Evolutionary conservation across 2,329 filamentous ascomycete genomes (phyloP), one percentile per base, ranked within the genome.

Genomic region (Cladophialophora yegresii): DNA sequence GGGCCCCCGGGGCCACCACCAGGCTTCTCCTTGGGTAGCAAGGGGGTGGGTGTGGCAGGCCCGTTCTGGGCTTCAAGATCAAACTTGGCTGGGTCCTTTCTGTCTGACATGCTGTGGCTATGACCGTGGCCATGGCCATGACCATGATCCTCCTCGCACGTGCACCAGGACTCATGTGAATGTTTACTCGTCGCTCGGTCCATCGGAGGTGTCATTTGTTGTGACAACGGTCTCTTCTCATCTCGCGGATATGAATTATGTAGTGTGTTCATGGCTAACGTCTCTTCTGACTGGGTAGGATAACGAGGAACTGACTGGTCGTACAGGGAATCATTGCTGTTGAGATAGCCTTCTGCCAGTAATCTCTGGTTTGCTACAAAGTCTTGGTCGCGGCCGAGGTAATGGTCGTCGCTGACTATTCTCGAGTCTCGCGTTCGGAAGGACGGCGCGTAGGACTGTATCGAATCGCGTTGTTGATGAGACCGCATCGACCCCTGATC

Each of bases 121-220:
- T 51, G 47, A n/a, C 47, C 47, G 5, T 50, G 47, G 4, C 47
- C 47, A 50, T 70, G 69, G 40, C 47, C 47, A 10, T 50, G 47
- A 2, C 47, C 47, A 50, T 70, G 69, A 30, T 70, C 70, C 47
- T 71, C 70, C 32, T 71, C 70, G 61, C 70, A 71, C 8, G 70
- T 70, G 57, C 70, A 71, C 70, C 70, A 71, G 23, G 69, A 70
- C 53, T 71, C 69, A 36, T 70, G 66, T 12, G 70, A 70, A 49
- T 70, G 70, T 61, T 67, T 69, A 50, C 65, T 67, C 16, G 68
- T 54, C 36, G 63, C 63, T 30, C 69, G 63, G 45, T 69, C 63
- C 50, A 66, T 58, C 13, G 66, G 64, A 9, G 64, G 60, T 16
- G 57, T 61, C 67, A 69, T 69, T 33, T 54, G 51, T 45, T 67